These are phyloP conservation scores for Phoma herbarum DNA, from an alignment of 2,329 filamentous ascomycete species.

Conservation along the genomic window DNA sequence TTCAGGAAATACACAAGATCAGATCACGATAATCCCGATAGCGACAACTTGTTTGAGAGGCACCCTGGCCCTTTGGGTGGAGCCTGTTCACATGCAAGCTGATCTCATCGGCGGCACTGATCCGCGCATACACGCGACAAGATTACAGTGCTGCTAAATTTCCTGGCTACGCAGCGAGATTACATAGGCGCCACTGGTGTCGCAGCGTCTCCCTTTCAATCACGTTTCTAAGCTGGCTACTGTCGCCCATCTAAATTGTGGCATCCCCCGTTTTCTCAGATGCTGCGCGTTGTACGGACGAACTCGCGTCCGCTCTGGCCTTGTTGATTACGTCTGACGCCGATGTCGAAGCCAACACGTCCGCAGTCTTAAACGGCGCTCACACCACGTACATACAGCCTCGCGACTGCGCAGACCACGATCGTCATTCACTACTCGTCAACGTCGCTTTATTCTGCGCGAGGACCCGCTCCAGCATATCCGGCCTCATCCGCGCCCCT, in stretches of 20 bases:
- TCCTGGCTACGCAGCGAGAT: conserved; percentile 28
- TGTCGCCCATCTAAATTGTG: conserved; percentile 43
- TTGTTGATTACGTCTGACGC: conserved; percentile 28
- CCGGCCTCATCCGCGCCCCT: conserved; percentile 65
- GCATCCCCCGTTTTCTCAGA: conserved; percentile 42
- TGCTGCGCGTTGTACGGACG: conserved; percentile 48
- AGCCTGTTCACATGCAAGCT: conserved; percentile 29
- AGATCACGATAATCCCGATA: neutral
- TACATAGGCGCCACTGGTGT: conserved; percentile 24
- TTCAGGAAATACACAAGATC: neutral
- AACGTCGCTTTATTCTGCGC: conserved; percentile 40
- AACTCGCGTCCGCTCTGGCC: conserved; percentile 38
- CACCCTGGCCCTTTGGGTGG: conserved; percentile 6
- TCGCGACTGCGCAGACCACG: conserved; percentile 15
- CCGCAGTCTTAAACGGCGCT: conserved; percentile 25
- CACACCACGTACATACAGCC: conserved; percentile 32
- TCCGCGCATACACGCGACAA: conserved; percentile 31
- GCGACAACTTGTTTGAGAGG: neutral
- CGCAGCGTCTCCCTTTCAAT: conserved; percentile 22
- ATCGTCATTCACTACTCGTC: conserved; percentile 29
- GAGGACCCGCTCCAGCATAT: conserved; percentile 53
- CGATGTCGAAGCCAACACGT: conserved; percentile 38
- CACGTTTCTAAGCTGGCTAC: conserved; percentile 33
- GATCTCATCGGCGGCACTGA: conserved; percentile 32
- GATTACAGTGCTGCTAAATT: conserved; percentile 32